A percentile compares a stretch with the other conserved stretches of the same genome.
Conservation (phyloP, 148 eudicot species). For the Nepenthes gracilis region DNA sequence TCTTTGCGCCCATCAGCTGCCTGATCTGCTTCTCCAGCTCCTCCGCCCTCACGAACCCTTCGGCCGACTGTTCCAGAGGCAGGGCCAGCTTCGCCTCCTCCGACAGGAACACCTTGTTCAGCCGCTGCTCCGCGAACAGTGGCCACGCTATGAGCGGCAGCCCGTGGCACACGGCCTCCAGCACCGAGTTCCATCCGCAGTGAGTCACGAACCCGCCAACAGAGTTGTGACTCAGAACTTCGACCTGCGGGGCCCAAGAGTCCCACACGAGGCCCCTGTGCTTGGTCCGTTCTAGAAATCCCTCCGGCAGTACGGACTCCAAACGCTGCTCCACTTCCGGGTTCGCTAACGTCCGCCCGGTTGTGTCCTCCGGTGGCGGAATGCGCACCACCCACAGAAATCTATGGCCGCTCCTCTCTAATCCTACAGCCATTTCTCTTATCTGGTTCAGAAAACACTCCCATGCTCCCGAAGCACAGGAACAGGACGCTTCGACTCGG, state of each 20-base stretch:
- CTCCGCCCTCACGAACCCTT: slow-evolving; percentile 1
- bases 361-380: slow-evolving; percentile 7
- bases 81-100: neutral
- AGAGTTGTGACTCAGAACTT: slow-evolving; percentile 11
- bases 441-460: slow-evolving; percentile 5
- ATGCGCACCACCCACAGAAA: slow-evolving; percentile 23
- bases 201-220: slow-evolving; percentile 19
- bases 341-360: neutral
- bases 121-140: slow-evolving; percentile 13
- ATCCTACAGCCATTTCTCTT: slow-evolving; percentile 18
- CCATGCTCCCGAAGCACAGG: slow-evolving; percentile 32
- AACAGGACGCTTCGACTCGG: slow-evolving; percentile 24
- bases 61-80: neutral
- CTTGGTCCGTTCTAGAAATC: slow-evolving; percentile 18
- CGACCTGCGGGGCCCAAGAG: slow-evolving; percentile 28
- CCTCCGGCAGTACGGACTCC: slow-evolving; percentile 12
- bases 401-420: slow-evolving; percentile 18
- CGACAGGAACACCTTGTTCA: neutral
- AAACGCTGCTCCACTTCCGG: slow-evolving; percentile 2
- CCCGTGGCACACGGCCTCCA: slow-evolving; percentile 17
- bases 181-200: slow-evolving; percentile 19
- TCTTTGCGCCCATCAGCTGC: slow-evolving; percentile 11
- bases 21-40: slow-evolving; percentile 9
- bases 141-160: slow-evolving; percentile 19
- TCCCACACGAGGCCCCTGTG: slow-evolving; percentile 14